A percentile compares a stretch with the other conserved stretches of the same genome.
Conservation (phyloP, 2,329 filamentous ascomycete genomes). For the Exophiala xenobiotica region DNA sequence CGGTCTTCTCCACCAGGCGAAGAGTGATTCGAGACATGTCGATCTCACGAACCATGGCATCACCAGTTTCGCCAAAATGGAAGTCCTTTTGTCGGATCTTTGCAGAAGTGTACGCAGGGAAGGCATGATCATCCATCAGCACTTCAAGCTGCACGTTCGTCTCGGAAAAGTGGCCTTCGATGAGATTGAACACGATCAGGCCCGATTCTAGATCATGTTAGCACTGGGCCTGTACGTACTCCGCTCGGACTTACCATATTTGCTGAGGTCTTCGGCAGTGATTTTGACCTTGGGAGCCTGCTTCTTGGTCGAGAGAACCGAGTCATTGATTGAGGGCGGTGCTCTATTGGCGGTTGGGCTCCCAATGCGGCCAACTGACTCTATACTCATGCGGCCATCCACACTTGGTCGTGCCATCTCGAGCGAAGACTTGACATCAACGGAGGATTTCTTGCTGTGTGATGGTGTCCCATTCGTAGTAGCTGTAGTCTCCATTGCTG, state of each 20-base stretch:
- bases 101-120: slow-evolving; percentile 80
- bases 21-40: slow-evolving; percentile 93
- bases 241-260: slow-evolving; percentile 59
- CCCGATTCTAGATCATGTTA: slow-evolving; percentile 66
- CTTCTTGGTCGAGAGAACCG: slow-evolving; percentile 50
- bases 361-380: slow-evolving; percentile 14
- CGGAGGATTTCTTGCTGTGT: slow-evolving; percentile 28
- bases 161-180: slow-evolving; percentile 81
- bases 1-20: slow-evolving; percentile 76
- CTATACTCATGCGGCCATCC: slow-evolving; percentile 23
- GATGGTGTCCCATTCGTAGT: slow-evolving; percentile 5
- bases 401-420: slow-evolving; percentile 20
- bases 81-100: slow-evolving; percentile 67
- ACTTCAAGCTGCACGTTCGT: slow-evolving; percentile 78
- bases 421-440: slow-evolving; percentile 20
- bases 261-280: slow-evolving; percentile 73
- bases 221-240: neutral
- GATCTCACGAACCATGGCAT: slow-evolving; percentile 94
- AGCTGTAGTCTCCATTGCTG: slow-evolving; percentile 25
- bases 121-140: slow-evolving; percentile 90
- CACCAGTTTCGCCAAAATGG: slow-evolving; percentile 86
- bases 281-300: slow-evolving; percentile 74
- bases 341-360: slow-evolving; percentile 9
- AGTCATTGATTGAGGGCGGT: neutral
- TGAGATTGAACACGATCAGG: slow-evolving; percentile 87